phyloP scores from a whole-genome alignment of 768 basidiomycete genomes.

The Cyathus striatus region DNA sequence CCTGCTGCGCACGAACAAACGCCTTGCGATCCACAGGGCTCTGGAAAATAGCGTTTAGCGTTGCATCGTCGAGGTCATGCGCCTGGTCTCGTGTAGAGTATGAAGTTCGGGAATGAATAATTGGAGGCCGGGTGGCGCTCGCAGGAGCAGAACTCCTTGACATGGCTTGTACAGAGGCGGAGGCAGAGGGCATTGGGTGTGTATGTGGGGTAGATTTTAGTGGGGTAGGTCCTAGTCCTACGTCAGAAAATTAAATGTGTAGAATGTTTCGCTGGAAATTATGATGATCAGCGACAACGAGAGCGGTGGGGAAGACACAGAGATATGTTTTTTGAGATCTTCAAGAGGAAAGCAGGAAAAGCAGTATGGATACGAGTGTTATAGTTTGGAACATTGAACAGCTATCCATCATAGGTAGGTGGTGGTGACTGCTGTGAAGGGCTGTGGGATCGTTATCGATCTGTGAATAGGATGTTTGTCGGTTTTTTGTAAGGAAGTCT shows the following conservation, averaged over 20 bases:
- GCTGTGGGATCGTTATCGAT: constrained; percentile 14
- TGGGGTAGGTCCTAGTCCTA: too few species aligned
- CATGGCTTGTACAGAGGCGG: not conserved
- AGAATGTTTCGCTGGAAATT: too few species aligned
- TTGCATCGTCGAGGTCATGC: constrained; percentile 8
- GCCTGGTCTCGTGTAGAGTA: constrained; percentile 11
- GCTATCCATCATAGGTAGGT: not conserved
- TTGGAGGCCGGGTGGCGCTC: not conserved
- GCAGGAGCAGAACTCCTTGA: not conserved
- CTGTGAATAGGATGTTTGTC: not conserved
- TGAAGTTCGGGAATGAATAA: not conserved
- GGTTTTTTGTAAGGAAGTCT: constrained; percentile 9
- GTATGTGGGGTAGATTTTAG: not conserved
- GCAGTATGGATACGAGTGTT: not conserved
- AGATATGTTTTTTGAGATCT: too few species aligned
- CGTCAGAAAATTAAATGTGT: too few species aligned
- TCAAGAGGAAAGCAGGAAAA: too few species aligned
- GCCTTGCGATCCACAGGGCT: constrained; percentile 18
- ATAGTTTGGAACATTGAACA: constrained; percentile 1
- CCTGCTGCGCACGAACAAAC: constrained; percentile 21
- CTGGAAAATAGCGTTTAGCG: constrained; percentile 6
- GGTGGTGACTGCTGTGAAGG: constrained; percentile 4
- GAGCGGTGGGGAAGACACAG: not conserved
- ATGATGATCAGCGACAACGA: too few species aligned
- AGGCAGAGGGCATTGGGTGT: not conserved